Conservation (phyloP, 2,329 filamentous ascomycete genomes). For the Colletotrichum spinosum region DNA sequence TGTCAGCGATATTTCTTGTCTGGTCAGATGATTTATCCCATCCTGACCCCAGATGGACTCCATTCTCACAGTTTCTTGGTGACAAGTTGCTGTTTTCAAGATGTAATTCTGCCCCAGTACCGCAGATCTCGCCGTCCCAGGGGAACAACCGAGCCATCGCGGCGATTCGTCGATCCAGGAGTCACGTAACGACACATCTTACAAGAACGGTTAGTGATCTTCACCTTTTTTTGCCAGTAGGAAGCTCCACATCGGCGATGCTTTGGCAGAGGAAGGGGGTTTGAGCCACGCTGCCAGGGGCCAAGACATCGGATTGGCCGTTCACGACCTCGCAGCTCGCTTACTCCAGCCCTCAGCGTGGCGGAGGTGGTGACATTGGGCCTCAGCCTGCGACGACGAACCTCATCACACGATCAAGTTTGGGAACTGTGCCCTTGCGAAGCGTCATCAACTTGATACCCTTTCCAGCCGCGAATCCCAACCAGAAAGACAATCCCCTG, state of each 20-base stretch:
- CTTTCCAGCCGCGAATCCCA: not conserved
- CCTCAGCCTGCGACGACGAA: constrained; percentile 8
- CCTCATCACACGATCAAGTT: constrained; percentile 18
- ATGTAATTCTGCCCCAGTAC: too few relatives aligned
- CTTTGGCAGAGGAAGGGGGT: not conserved
- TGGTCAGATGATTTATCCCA: too few relatives aligned
- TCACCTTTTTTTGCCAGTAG: not conserved
- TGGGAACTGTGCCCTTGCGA: constrained; percentile 7
- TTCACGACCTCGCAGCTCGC: constrained; percentile 1
- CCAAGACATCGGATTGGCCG: not conserved
- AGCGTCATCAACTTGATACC: constrained; percentile 1
- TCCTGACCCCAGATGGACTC: too few relatives aligned
- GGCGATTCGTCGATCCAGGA: not conserved
- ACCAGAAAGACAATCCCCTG: not conserved
- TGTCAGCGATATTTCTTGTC: too few relatives aligned
- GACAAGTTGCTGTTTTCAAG: too few relatives aligned
- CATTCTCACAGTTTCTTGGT: too few relatives aligned
- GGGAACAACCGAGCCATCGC: constrained; percentile 2
- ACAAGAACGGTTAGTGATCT: constrained; percentile 1
- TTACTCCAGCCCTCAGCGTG: constrained; percentile 6
- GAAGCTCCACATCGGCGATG: constrained; percentile 7
- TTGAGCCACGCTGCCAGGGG: not conserved
- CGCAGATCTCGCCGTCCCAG: not conserved
- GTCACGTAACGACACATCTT: too few relatives aligned
- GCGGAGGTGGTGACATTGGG: constrained; percentile 9